Evolutionary conservation across 345 rosid species (phyloP), one percentile per base, ranked within the genome.

Genomic region (Hirschfeldia incana): DNA sequence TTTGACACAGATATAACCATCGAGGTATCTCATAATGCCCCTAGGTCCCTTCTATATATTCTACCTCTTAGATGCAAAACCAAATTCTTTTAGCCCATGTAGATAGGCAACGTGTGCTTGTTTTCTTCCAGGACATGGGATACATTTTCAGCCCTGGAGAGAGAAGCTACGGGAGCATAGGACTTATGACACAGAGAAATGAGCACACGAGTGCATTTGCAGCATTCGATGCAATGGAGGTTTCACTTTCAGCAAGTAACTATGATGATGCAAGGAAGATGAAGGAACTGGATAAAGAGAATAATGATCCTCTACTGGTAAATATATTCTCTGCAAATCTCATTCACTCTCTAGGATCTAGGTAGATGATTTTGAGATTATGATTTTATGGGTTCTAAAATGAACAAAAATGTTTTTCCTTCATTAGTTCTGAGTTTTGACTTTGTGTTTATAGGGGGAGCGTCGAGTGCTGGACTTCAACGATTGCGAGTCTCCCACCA

Each of bases 111-210:
- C 4, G 13, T 46, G 55, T 75, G 64, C n/a, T 65, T 57, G 6
- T 66, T n/a, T 21, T 75, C 1, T 5, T 82, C 65, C 89, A 96
- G 99, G 98, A 93, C 81, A 93, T 96, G 26, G 97, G 93, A 1
- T 91, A 86, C 86, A 87, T 89, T 37, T 83, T 89, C 90, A 95
- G 98, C 81, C 99, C 98, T 16, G 92, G 83, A 16, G 97, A 89
- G 60, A 87, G 89, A 85, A 89, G 89, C 85, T 96, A 88, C 36
- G 97, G 93, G 83, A 90, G 91, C 80, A 76, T 92, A 51, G 88
- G 94, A 78, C 77, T 90, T 76, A 92, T 92, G 97, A 93, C 87
- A 80, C 94, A 93, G 73, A 80, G 84, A 57, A 87, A 87, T 28
- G 97, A 89, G 85, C 95, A 87, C 46, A 74, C 86, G 10, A 64